Evolutionary conservation across 768 basidiomycete genomes (phyloP), one percentile per base, ranked within the genome.

Genomic region (Tylopilus intermedius): DNA sequence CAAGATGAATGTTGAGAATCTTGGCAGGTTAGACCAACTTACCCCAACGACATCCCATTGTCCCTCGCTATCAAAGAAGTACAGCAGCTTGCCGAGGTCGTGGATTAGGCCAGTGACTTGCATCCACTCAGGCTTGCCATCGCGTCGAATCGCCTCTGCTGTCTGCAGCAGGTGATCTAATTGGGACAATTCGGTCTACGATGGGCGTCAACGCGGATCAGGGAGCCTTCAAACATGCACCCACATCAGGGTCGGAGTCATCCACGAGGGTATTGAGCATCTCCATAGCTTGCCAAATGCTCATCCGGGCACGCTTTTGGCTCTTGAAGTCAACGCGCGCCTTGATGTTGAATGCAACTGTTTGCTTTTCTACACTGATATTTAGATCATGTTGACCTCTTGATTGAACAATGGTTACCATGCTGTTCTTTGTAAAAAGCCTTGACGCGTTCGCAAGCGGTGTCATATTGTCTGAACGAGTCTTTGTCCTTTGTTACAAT

Each of bases 1-100:
- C 44, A 39, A 8, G 32, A 26, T 60, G 27, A 55, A 44, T 21
- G 37, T 29, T 45, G 45, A 30, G 48, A 50, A 49, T 18, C 2
- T 18, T 18, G 0, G 7, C 6, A 39, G 24, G 8, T 27, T 7
- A 30, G 45, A 45, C 8, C 45, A 41, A 76, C 76, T 62, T 69
- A 88, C 88, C 46, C 92, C 93, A 26, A 95, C 93, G 45, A 94
- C 92, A 57, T 93, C 92, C 93, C 93, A 95, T 71, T 94, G 92
- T 6, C 92, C 92, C 65, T 90, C 76, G 2, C 89, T 88, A 27
- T 84, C 88, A 65, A 91, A 92, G 57, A 94, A 77, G 66, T 84
- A 81, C 13, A 94, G 71, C 5, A 95, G 78, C 67, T 95, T 95
- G 49, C 93, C 93, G 44, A 94, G 80, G 68, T 94, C 92, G 62